A percentile compares a stretch with the other conserved stretches of the same genome.
Evolutionary conservation across 2,329 filamentous ascomycete genomes (phyloP).

Genomic region (Seiridium cupressi): DNA sequence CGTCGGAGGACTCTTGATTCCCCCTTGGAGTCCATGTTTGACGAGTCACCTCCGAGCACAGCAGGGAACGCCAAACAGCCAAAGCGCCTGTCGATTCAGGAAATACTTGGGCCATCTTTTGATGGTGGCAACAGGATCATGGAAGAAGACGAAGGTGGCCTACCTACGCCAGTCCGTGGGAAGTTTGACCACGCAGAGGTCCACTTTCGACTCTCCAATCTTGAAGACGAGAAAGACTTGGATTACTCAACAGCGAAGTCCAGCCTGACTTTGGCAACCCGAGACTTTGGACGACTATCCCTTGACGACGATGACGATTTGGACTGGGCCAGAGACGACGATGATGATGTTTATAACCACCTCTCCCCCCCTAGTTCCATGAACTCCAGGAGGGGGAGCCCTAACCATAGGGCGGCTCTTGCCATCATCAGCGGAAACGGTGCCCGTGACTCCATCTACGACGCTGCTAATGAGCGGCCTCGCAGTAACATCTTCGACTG

Average conservation of each 20-base stretch:
- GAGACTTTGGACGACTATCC: slow-evolving; percentile 50
- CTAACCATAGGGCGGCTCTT: slow-evolving; percentile 53
- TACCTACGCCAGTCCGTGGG: slow-evolving; percentile 48
- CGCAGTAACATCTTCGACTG: slow-evolving; percentile 76
- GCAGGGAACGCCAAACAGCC: slow-evolving; percentile 47
- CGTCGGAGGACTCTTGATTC: slow-evolving; percentile 67
- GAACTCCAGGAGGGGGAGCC: slow-evolving; percentile 52
- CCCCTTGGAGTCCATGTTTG: slow-evolving; percentile 76
- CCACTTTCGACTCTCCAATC: slow-evolving; percentile 19
- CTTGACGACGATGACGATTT: slow-evolving; percentile 63
- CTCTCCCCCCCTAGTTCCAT: slow-evolving; percentile 58
- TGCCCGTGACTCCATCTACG: slow-evolving; percentile 32
- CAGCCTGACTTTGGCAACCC: slow-evolving; percentile 31
- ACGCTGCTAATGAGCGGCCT: slow-evolving; percentile 44
- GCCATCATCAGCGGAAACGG: slow-evolving; percentile 49
- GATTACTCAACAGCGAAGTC: slow-evolving; percentile 22
- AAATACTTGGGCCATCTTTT: slow-evolving; percentile 54
- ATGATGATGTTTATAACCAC: slow-evolving; percentile 51
- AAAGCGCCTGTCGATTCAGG: slow-evolving; percentile 57
- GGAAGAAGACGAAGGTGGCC: slow-evolving; percentile 58
- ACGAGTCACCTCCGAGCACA: slow-evolving; percentile 69
- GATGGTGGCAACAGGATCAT: slow-evolving; percentile 56
- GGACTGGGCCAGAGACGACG: slow-evolving; percentile 60
- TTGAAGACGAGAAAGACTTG: slow-evolving; percentile 20
- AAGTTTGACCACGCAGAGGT: slow-evolving; percentile 28